These are phyloP conservation scores for Pichia inconspicua DNA, from an alignment of 1,139 yeast genomes.

Conservation along the genomic window DNA sequence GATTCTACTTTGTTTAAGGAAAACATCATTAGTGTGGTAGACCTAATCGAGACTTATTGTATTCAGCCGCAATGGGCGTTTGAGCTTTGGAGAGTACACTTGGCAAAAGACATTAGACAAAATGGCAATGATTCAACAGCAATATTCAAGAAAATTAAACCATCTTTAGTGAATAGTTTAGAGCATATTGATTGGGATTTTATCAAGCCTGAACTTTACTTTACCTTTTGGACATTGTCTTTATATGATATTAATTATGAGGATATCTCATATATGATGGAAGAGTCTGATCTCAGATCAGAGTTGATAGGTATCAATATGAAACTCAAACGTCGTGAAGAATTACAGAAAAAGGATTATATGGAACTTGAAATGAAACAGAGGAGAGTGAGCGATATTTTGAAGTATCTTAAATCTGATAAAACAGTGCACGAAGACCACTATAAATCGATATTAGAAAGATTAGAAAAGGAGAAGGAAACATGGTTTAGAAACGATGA, in stretches of 20 bases:
- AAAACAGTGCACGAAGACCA: conserved; percentile 32
- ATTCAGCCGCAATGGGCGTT: conserved; percentile 66
- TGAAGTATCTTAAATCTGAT: conserved; percentile 24
- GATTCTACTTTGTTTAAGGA: conserved; percentile 30
- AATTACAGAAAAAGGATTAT: conserved; percentile 24
- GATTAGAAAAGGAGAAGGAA: conserved; percentile 28
- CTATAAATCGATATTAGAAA: conserved; percentile 25
- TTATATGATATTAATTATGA: conserved; percentile 67
- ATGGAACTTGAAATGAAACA: conserved; percentile 17
- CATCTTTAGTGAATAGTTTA: conserved; percentile 23
- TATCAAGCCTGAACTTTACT: conserved; percentile 32
- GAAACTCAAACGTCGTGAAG: conserved; percentile 29
- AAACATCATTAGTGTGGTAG: conserved; percentile 38
- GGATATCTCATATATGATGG: conserved; percentile 42
- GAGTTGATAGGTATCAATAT: conserved; percentile 32
- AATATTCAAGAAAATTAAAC: conserved; percentile 16
- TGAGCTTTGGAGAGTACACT: conserved; percentile 63
- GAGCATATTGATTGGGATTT: conserved; percentile 30
- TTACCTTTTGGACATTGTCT: conserved; percentile 66
- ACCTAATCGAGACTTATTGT: conserved; percentile 40
- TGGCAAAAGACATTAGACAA: conserved; percentile 23
- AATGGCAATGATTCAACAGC: conserved; percentile 11
- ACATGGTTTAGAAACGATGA: conserved; percentile 27
- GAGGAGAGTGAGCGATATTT: conserved; percentile 20
- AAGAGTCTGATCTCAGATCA: conserved; percentile 34